Base-by-base conservation (phyloP, 805 yeast genomes). In the Torulaspora gathmanii region DNA sequence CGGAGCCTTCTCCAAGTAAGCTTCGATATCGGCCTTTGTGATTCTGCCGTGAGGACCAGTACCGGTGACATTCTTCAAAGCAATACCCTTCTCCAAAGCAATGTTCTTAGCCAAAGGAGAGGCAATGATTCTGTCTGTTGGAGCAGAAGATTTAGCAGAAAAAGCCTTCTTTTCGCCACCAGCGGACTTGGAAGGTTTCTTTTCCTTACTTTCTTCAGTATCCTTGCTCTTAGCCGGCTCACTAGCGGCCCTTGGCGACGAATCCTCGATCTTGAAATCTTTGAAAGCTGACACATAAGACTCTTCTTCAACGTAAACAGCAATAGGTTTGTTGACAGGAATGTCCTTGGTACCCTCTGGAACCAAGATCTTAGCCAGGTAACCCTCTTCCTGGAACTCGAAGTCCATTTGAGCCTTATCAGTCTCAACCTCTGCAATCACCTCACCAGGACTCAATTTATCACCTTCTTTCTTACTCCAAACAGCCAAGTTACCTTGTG, bases 391-490 rank as follows among this genome's bases (percentile, higher is more conserved):
- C 74, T 90, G 97, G 76, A 90, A 91, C 72, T 90, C 98, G 58
- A 88, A 91, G 72, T 90, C 98, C 96, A 90, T 91, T 50, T 89
- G 82, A 43, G 98, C 97, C 75, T 90, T 90, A 69, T 90, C 99
- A 56, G 99, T 91, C 73, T 91, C 99, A 54, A 91, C 84, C 72
- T 91, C 98, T 49, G 96, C 97, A 56, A 91, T 79, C 37, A 93
- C 82, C 64, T 90, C 97, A 69, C 99, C 99, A 16, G 97, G 93
- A 25, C 77, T 61, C 55, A 93, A 79, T 67, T 79, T 70, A 66
- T 93, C 99, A 62, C 99, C 99, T 30, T 82, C 86, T 36, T 78
- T 69, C 74, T 90, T 93, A 65, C 81, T 77, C 99, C 99, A 93
- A 48, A 79, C 74, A 31, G 91, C 91, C 54, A 93, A 73, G 68